Evolutionary conservation across 331 rosid species (phyloP).

Genomic region (Acacia pycnantha): DNA sequence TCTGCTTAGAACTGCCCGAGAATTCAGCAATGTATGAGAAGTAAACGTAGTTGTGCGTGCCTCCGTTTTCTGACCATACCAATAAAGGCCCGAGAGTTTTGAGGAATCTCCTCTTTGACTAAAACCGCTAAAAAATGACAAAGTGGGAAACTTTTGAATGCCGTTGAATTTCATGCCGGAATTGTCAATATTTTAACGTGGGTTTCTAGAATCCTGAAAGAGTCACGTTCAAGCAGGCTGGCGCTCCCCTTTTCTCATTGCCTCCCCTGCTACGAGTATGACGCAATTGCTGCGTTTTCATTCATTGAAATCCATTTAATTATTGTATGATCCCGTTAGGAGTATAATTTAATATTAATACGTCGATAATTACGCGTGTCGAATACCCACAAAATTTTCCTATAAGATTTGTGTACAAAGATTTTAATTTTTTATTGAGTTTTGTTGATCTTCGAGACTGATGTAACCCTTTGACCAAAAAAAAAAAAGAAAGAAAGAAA

Average conservation of each 20-base stretch:
- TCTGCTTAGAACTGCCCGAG: neutral
- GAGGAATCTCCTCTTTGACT: conserved; percentile 25
- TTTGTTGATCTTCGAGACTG: too few relatives aligned
- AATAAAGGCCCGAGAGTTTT: neutral
- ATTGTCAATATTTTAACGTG: neutral
- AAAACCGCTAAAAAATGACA: neutral
- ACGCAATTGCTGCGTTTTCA: neutral
- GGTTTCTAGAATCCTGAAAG: conserved; percentile 9
- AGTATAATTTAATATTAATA: neutral
- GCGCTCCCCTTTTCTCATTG: neutral
- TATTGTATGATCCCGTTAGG: neutral
- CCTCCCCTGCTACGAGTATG: neutral
- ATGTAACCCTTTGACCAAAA: too few relatives aligned
- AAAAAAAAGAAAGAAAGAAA: too few relatives aligned
- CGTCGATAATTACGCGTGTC: neutral
- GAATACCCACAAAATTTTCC: too few relatives aligned
- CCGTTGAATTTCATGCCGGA: neutral
- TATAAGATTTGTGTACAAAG: too few relatives aligned
- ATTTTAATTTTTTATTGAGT: too few relatives aligned
- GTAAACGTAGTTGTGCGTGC: conserved; percentile 5
- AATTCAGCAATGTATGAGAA: neutral
- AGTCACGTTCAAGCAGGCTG: neutral
- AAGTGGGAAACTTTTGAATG: neutral
- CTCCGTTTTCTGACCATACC: conserved; percentile 33
- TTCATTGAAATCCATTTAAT: neutral